These are phyloP conservation scores for Coelastrella sp. DNA, from an alignment of 139 green algal species.

Conservation along the genomic window DNA sequence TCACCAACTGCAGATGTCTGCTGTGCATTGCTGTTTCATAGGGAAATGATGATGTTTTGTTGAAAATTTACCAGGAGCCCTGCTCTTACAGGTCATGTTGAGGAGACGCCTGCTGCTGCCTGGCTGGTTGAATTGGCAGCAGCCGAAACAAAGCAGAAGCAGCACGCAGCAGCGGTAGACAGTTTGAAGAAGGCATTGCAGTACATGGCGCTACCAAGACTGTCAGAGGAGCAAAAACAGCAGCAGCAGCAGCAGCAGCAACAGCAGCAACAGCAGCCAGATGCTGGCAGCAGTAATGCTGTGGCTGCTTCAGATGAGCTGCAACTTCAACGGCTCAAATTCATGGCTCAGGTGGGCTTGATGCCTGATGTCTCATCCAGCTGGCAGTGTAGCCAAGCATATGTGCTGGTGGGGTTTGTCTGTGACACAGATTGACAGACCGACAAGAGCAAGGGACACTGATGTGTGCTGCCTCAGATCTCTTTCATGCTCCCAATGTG, in stretches of 20 bases:
- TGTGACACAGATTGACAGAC: too few species aligned
- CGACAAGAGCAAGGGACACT: too few species aligned
- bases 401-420: too few species aligned
- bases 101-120: conserved; percentile 39
- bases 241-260: conserved; percentile 20
- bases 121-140: conserved; percentile 53
- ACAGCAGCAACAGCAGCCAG: neutral
- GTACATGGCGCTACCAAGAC: conserved; percentile 39
- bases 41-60: too few species aligned
- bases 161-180: conserved; percentile 13
- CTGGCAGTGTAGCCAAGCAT: too few species aligned
- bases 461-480: too few species aligned
- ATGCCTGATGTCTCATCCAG: too few species aligned
- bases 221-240: neutral
- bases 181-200: conserved; percentile 8
- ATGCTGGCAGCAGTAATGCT: neutral
- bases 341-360: conserved; percentile 9
- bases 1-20: too few species aligned
- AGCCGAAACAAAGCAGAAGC: neutral
- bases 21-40: too few species aligned
- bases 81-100: conserved; percentile 52
- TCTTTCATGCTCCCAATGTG: too few species aligned
- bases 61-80: neutral
- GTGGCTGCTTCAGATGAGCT: neutral
- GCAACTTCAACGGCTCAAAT: neutral